Evolutionary conservation across 306 rosid genomes (phyloP), one percentile per base, ranked within the genome.

Genomic region (Dryas octopetala): DNA sequence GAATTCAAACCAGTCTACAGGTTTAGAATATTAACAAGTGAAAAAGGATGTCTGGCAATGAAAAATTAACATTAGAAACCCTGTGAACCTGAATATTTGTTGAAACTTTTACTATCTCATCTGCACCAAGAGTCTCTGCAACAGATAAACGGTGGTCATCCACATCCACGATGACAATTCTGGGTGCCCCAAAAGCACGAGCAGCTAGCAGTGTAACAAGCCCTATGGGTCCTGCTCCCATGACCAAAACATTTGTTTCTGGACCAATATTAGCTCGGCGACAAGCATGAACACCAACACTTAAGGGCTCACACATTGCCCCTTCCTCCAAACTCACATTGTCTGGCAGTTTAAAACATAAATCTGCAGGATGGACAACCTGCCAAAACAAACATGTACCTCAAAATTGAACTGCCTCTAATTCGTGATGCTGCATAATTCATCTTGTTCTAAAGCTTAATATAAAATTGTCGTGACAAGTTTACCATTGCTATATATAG

Each of bases 181-280:
- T 83, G 5, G 96, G 92, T 46, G 91, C 91, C 7, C 98, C 92
- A 59, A 91, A 91, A 62, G 98, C 98, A 0, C 87, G 96, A 60
- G 96, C 98, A 53, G 98, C 88, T 54, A 91, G 91, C 92, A 91
- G 49, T 32, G 97, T 84, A 68, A 93, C 97, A 23, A 93, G 96
- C 74, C 98, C 97, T 48, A 93, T 93, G 4, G 98, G 98, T 78
- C 98, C 98, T 14, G 98, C 96, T 81, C 92, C 96, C 91, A 93
- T 86, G 77, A 89, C 66, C 94, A 93, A 66, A 54, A 93, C 91
- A 79, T 87, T 91, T 40, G 89, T 91, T 70, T 91, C 97, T 3
- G 97, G 97, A 59, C 98, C 93, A 60, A 91, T 79, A 74, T 83
- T 79, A 48, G 96, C 96, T 76, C 98, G 80, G 55, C 98, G 86